These are phyloP conservation scores for Apostasia ramifera DNA, from an alignment of 106 monocot genomes.

Conservation along the genomic window DNA sequence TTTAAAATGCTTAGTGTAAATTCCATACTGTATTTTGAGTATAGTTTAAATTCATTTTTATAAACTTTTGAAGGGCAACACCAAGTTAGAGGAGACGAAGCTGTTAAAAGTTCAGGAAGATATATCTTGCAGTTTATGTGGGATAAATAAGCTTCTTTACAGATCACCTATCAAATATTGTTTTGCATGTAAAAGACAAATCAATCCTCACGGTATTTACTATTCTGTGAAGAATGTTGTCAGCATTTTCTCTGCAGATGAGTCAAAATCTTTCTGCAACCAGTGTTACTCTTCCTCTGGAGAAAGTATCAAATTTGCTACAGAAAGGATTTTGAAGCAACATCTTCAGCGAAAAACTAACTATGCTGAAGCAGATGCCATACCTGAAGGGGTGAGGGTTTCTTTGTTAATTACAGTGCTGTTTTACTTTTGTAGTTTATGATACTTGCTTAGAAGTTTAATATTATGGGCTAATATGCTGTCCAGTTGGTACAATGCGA, in stretches of 20 bases:
- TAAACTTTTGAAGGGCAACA: conserved; percentile 16
- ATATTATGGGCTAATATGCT: not conserved
- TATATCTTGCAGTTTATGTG: conserved; percentile 56
- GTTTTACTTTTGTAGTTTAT: not conserved
- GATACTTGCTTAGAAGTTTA: not conserved
- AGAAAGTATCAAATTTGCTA: conserved; percentile 28
- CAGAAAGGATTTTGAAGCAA: conserved; percentile 25
- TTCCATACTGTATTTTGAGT: no score
- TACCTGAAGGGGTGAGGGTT: conserved; percentile 37
- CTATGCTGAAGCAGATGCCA: conserved; percentile 36
- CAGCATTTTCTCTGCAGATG: conserved; percentile 4
- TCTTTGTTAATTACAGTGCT: not conserved
- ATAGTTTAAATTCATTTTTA: not conserved
- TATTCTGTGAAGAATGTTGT: conserved; percentile 21
- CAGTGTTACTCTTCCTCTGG: conserved; percentile 41
- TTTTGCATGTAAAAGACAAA: conserved; percentile 32
- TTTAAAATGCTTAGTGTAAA: no score
- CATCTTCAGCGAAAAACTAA: conserved; percentile 33
- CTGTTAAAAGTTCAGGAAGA: not conserved
- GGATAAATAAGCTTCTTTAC: conserved; percentile 38
- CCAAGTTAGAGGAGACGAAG: conserved; percentile 6
- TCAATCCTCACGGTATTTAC: conserved; percentile 38
- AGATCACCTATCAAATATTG: conserved; percentile 53
- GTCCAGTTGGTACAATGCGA: conserved; percentile 80
- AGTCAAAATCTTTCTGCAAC: conserved; percentile 32